Conservation (phyloP, 2,329 filamentous ascomycete species). For the Purpureocillium takamizusanense region DNA sequence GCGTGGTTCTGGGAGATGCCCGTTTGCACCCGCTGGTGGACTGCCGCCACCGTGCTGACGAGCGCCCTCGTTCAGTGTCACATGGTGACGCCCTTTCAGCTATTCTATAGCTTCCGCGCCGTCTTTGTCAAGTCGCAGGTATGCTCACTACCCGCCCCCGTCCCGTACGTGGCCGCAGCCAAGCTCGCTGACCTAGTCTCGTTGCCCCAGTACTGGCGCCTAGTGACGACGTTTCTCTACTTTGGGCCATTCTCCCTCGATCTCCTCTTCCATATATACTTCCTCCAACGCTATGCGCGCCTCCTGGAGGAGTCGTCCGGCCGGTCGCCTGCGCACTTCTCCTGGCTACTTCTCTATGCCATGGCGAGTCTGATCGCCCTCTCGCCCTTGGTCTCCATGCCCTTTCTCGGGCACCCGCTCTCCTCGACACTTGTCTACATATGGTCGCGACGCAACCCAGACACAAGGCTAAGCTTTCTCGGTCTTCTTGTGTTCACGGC, state of each 20-base stretch:
- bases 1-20: slow-evolving; percentile 99
- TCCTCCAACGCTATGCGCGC: slow-evolving; percentile 90
- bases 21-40: slow-evolving; percentile 93
- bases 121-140: slow-evolving; percentile 92
- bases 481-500: slow-evolving; percentile 87
- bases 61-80: slow-evolving; percentile 89
- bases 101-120: slow-evolving; percentile 92
- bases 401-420: slow-evolving; percentile 87
- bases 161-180: neutral
- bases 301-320: slow-evolving; percentile 93
- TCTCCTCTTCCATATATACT: slow-evolving; percentile 95
- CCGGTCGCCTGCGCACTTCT: slow-evolving; percentile 84
- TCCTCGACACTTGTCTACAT: slow-evolving; percentile 95
- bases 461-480: slow-evolving; percentile 80
- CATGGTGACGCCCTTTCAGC: slow-evolving; percentile 84
- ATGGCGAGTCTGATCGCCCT: slow-evolving; percentile 70
- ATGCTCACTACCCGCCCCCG: slow-evolving; percentile 17
- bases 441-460: slow-evolving; percentile 91
- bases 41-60: slow-evolving; percentile 78
- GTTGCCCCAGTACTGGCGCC: slow-evolving; percentile 75
- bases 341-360: slow-evolving; percentile 85
- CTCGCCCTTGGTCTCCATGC: slow-evolving; percentile 81
- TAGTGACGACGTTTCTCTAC: slow-evolving; percentile 95
- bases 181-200: slow-evolving; percentile 5
- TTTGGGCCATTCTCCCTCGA: slow-evolving; percentile 92